Conservation (phyloP, 2,329 filamentous ascomycete species). For the Alternaria arbusti region DNA sequence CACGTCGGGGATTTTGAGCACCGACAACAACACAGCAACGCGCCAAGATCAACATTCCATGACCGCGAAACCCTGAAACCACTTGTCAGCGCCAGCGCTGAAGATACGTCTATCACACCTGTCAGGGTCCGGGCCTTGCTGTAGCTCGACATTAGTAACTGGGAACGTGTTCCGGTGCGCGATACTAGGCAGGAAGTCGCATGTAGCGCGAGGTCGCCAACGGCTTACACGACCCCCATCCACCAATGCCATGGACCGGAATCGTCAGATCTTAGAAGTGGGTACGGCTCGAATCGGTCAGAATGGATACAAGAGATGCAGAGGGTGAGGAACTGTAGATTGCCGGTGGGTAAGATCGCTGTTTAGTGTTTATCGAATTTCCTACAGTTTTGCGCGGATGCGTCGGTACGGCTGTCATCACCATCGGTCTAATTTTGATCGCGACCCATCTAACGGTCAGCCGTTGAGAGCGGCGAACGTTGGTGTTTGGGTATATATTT, state of each 20-base stretch:
- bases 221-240: not conserved
- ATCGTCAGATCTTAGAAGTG: not conserved
- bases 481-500: not conserved
- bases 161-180: not conserved
- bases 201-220: not conserved
- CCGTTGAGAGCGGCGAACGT: not conserved
- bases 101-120: not conserved
- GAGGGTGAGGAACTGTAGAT: not conserved
- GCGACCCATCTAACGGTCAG: not conserved
- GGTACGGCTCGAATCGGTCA: not conserved
- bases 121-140: not conserved
- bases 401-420: not conserved
- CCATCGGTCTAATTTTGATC: not conserved
- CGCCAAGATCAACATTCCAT: not conserved
- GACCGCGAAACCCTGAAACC: not conserved
- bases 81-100: not conserved
- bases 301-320: not conserved
- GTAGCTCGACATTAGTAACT: not conserved
- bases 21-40: not conserved
- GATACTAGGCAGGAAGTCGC: not conserved
- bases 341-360: not conserved
- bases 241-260: not conserved
- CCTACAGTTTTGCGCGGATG: not conserved
- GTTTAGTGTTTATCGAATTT: not conserved
- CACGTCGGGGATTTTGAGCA: slow-evolving; percentile 1